Percentiles rank a stretch among this genome's conserved stretches.
These are phyloP conservation scores for Brettanomyces anomalus DNA, from an alignment of 805 yeast genomes.

Conservation along the genomic window DNA sequence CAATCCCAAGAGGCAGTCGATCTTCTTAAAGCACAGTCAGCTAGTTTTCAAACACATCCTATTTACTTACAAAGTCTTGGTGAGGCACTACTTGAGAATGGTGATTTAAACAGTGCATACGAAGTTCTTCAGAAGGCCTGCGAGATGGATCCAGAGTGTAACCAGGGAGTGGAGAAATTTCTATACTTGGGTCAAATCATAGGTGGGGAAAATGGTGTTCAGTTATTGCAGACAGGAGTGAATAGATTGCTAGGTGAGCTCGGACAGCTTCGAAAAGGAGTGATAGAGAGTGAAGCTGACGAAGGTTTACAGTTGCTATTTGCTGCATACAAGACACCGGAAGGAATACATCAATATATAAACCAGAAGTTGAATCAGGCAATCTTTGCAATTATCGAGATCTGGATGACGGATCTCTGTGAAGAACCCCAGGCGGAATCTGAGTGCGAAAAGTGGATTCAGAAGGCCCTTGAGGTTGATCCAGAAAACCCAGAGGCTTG, in stretches of 20 bases:
- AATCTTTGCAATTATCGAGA: constrained; percentile 77
- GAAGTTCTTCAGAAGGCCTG: constrained; percentile 51
- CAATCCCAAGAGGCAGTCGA: constrained; percentile 49
- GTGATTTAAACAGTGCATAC: constrained; percentile 73
- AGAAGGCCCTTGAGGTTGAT: constrained; percentile 54
- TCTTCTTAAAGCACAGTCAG: constrained; percentile 30
- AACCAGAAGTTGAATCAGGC: constrained; percentile 65
- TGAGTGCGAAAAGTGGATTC: constrained; percentile 65
- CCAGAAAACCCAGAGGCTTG: constrained; percentile 66
- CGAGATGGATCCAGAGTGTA: constrained; percentile 59
- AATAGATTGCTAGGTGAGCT: constrained; percentile 36
- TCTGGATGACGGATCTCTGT: constrained; percentile 97
- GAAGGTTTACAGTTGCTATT: constrained; percentile 14
- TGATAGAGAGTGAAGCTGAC: constrained; percentile 4
- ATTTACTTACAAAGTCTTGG: constrained; percentile 50
- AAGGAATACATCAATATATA: constrained; percentile 27
- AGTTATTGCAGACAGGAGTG: constrained; percentile 54
- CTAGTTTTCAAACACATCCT: constrained; percentile 33
- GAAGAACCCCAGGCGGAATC: constrained; percentile 86
- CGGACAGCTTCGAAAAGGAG: constrained; percentile 1
- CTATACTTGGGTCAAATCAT: constrained; percentile 84
- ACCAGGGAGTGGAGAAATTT: constrained; percentile 68
- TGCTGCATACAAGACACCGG: constrained; percentile 20
- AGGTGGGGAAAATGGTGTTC: constrained; percentile 72
- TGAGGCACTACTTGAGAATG: constrained; percentile 71